A percentile compares a stretch with the other conserved stretches of the same genome.
These are phyloP conservation scores for Dothistroma septosporum DNA, from an alignment of 2,329 filamentous ascomycete species.

Conservation along the genomic window DNA sequence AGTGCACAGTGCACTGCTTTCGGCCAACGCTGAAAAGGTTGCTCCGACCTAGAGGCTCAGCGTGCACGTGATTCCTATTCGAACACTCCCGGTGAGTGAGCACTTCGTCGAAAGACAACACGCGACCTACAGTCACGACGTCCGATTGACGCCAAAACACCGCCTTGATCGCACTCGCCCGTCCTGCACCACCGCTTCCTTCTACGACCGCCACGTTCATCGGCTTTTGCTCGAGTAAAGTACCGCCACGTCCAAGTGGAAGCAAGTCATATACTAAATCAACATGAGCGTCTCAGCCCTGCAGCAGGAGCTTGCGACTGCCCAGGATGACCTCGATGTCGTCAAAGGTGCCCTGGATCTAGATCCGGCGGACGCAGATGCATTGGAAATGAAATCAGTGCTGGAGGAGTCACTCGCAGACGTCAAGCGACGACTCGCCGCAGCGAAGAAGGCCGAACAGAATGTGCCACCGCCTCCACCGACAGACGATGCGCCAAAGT, in stretches of 20 bases:
- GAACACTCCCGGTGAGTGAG: too few species aligned
- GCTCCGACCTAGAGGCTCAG: too few species aligned
- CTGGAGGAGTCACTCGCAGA: conserved; percentile 76
- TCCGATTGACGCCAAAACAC: too few species aligned
- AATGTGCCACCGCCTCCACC: conserved; percentile 36
- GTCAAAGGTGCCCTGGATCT: conserved; percentile 26
- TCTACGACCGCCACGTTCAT: background rate
- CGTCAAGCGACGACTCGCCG: conserved; percentile 74
- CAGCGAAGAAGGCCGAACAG: conserved; percentile 50
- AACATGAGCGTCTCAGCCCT: conserved; percentile 61
- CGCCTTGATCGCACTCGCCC: background rate
- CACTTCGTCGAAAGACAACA: too few species aligned
- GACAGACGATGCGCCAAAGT: conserved; percentile 18
- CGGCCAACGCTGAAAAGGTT: too few species aligned
- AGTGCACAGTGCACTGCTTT: too few species aligned
- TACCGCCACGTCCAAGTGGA: conserved; percentile 3
- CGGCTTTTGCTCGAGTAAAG: conserved; percentile 1
- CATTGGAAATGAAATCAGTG: conserved; percentile 72
- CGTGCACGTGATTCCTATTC: too few species aligned
- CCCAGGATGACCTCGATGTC: conserved; percentile 27
- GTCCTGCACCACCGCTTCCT: background rate
- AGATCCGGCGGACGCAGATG: conserved; percentile 74
- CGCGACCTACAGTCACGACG: too few species aligned
- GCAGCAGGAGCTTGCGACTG: conserved; percentile 65
- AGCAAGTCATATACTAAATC: conserved; percentile 4